These are phyloP conservation scores for Nematodospora valgi DNA, from an alignment of 805 yeast genomes.

Conservation along the genomic window DNA sequence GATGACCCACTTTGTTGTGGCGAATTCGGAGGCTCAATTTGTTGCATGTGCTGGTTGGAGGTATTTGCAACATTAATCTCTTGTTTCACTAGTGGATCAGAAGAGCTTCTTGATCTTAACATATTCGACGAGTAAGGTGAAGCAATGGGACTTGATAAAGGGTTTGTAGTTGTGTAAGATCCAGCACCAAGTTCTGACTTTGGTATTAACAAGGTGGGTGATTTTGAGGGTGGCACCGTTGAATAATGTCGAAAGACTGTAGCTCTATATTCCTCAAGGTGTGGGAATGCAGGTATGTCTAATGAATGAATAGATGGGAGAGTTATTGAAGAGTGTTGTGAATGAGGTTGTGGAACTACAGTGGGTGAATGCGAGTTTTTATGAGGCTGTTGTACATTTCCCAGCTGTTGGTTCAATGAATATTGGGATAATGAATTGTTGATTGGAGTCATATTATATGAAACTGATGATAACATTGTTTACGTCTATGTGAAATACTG, in stretches of 20 bases:
- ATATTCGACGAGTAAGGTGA: constrained; percentile 13
- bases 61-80: constrained; percentile 3
- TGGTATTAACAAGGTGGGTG: constrained; percentile 8
- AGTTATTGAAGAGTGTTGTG: constrained; percentile 6
- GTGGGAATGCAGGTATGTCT: constrained; percentile 24
- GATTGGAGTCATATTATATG: constrained; percentile 2
- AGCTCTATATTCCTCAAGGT: constrained; percentile 5
- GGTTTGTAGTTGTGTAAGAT: neutral
- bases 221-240: constrained; percentile 1
- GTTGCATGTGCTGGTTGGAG: neutral
- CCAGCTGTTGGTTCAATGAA: constrained; percentile 4
- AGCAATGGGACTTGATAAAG: constrained; percentile 14
- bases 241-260: constrained; percentile 4
- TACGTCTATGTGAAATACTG: no score
- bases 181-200: constrained; percentile 2
- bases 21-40: neutral
- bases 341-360: neutral
- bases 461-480: constrained; percentile 6
- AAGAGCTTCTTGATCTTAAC: constrained; percentile 13
- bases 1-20: constrained; percentile 2
- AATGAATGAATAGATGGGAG: constrained; percentile 34
- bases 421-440: constrained; percentile 7
- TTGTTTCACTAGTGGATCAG: constrained; percentile 13
- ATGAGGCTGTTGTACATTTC: constrained; percentile 5
- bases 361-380: constrained; percentile 3